A percentile compares a stretch with the other conserved stretches of the same genome.
Conservation (phyloP, 306 rosid genomes). For the Gastrolobium bilobum region DNA sequence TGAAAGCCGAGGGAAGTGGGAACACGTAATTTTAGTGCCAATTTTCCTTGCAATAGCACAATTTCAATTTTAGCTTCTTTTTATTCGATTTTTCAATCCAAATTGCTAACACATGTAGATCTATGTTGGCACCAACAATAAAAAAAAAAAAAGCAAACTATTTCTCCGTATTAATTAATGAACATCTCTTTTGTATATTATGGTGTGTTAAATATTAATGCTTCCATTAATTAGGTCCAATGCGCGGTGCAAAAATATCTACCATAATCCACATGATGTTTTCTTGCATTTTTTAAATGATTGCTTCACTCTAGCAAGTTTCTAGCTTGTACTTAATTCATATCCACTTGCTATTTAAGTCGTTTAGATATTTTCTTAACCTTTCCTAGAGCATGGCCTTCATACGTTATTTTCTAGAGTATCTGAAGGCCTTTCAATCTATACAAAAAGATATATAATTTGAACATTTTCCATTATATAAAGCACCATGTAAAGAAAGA, state of each 20-base stretch:
- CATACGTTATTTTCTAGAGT: too few relatives aligned
- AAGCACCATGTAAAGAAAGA: neutral
- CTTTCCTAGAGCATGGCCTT: too few relatives aligned
- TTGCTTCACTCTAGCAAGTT: neutral
- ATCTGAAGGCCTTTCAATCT: too few relatives aligned
- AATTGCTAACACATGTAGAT: neutral
- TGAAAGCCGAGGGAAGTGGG: neutral
- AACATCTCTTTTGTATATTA: neutral
- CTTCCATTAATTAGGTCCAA: neutral
- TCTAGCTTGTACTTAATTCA: neutral
- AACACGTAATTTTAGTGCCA: conserved; percentile 3
- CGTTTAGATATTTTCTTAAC: neutral
- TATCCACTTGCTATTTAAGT: neutral
- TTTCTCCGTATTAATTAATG: too few relatives aligned
- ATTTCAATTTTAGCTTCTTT: neutral
- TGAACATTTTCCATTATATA: neutral
- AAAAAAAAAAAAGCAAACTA: neutral
- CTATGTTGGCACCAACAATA: neutral
- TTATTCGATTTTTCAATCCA: neutral
- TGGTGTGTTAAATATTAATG: neutral
- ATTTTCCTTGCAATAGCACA: neutral
- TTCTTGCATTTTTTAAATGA: neutral
- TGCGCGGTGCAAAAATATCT: neutral
- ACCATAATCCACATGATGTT: neutral
- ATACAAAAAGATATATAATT: too few relatives aligned